Evolutionary conservation across 2,329 filamentous ascomycete genomes (phyloP).

Genomic region (Ambrosiella beaveri): DNA sequence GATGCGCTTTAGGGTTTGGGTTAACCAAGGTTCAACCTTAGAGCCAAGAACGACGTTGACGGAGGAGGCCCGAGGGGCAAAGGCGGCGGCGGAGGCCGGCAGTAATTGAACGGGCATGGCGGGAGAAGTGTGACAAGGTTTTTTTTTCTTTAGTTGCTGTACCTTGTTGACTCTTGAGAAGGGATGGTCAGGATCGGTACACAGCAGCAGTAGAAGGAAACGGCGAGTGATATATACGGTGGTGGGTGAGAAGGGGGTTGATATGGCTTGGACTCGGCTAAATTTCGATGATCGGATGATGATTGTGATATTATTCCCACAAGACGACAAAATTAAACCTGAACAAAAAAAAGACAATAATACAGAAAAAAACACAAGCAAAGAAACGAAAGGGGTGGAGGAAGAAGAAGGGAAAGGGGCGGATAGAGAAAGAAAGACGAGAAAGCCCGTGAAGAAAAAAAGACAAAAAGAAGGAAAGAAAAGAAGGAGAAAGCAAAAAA

Average conservation of each 20-base stretch:
- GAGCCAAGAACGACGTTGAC: slow-evolving; percentile 88
- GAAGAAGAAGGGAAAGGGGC: not conserved
- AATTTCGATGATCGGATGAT: not conserved
- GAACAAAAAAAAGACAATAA: slow-evolving; percentile 15
- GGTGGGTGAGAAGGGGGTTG: not conserved
- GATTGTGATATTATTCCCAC: slow-evolving; percentile 11
- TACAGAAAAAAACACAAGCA: slow-evolving; percentile 16
- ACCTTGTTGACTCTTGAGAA: not conserved
- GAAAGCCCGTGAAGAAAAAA: slow-evolving; percentile 14
- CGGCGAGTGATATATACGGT: not conserved
- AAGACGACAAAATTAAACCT: slow-evolving; percentile 17
- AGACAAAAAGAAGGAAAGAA: slow-evolving; percentile 19
- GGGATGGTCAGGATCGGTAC: not conserved
- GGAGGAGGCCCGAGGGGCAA: slow-evolving; percentile 74
- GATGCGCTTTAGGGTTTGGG: slow-evolving; percentile 88
- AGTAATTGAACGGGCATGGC: slow-evolving; percentile 74
- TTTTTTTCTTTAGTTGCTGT: slow-evolving; percentile 14
- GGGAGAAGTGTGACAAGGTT: slow-evolving; percentile 16
- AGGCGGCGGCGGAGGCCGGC: slow-evolving; percentile 88
- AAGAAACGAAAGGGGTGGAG: slow-evolving; percentile 7
- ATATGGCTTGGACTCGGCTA: not conserved
- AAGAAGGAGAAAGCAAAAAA: slow-evolving; percentile 28
- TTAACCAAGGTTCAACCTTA: slow-evolving; percentile 93
- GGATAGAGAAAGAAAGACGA: slow-evolving; percentile 11
- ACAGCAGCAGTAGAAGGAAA: not conserved